phyloP scores from a whole-genome alignment of 1,284 basidiomycete species.

The Irpex rosettiformis region DNA sequence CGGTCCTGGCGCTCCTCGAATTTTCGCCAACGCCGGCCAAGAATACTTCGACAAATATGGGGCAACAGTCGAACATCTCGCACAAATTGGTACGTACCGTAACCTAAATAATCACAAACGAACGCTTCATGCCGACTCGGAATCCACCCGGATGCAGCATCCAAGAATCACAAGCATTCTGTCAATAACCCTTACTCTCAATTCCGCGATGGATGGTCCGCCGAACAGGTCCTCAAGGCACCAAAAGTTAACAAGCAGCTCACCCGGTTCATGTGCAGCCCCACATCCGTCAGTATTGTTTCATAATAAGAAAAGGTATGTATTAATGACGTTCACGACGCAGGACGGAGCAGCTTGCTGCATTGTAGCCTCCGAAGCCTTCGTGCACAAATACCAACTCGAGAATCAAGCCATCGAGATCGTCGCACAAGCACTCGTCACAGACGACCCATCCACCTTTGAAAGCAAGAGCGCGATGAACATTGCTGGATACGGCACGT shows the following conservation, averaged over 20 bases:
- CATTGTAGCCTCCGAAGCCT: constrained; percentile 78
- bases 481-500: constrained; percentile 73
- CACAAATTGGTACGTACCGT: constrained; percentile 65
- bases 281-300: constrained; percentile 61
- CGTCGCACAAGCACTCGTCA: constrained; percentile 59
- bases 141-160: constrained; percentile 38
- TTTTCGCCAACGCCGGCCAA: constrained; percentile 77
- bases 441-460: constrained; percentile 63
- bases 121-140: background rate
- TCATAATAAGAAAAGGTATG: no score
- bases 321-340: background rate
- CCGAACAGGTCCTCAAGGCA: constrained; percentile 64
- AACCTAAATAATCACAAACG: no score
- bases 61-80: constrained; percentile 64
- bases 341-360: constrained; percentile 76
- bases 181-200: constrained; percentile 85
- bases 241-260: constrained; percentile 71
- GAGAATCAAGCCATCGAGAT: constrained; percentile 88
- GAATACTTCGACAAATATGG: constrained; percentile 81
- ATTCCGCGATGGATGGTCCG: constrained; percentile 74
- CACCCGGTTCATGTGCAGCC: constrained; percentile 87
- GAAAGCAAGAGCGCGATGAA: constrained; percentile 71
- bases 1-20: constrained; percentile 68
- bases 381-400: constrained; percentile 70
- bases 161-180: constrained; percentile 85